Conservation (phyloP, 257 asterid species). For the Gardenia jasminoides region DNA sequence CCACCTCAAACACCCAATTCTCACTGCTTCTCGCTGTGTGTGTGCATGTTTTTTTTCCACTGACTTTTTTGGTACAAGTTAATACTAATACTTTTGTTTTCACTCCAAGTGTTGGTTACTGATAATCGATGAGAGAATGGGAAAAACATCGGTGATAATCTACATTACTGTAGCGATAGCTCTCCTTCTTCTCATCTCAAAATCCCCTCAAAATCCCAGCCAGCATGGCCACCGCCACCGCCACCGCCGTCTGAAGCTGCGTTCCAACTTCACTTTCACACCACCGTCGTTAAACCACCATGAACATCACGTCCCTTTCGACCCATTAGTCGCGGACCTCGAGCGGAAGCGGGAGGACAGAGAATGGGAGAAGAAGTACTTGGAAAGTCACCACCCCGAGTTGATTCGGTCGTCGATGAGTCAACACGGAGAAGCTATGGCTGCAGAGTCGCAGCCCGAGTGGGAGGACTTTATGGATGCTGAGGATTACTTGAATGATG, state of each 20-base stretch:
- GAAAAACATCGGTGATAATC: conserved; percentile 60
- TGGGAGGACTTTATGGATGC: conserved; percentile 92
- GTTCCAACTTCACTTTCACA: conserved; percentile 77
- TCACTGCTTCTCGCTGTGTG: too few relatives aligned
- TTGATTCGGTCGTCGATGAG: conserved; percentile 16
- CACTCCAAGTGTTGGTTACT: too few relatives aligned
- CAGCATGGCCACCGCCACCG: conserved; percentile 43
- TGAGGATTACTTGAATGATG: conserved; percentile 88
- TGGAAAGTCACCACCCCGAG: conserved; percentile 53
- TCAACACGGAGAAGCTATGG: conserved; percentile 42
- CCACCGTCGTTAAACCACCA: conserved; percentile 31
- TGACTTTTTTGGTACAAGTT: too few relatives aligned
- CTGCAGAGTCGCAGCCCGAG: conserved; percentile 74
- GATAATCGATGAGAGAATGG: conserved; percentile 58
- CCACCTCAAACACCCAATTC: too few relatives aligned
- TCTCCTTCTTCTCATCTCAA: conserved; percentile 66
- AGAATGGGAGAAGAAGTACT: conserved; percentile 69
- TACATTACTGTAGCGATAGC: conserved; percentile 60
- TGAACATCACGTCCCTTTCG: conserved; percentile 58
- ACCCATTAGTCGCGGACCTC: conserved; percentile 79
- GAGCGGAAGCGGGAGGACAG: conserved; percentile 81
- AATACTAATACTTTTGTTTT: too few relatives aligned
- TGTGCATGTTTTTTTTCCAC: too few relatives aligned
- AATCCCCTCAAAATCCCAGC: conserved; percentile 47
- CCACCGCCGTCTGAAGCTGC: conserved; percentile 83